phyloP scores from a whole-genome alignment of 805 yeast genomes.

The Wickerhamiella hasegawae region DNA sequence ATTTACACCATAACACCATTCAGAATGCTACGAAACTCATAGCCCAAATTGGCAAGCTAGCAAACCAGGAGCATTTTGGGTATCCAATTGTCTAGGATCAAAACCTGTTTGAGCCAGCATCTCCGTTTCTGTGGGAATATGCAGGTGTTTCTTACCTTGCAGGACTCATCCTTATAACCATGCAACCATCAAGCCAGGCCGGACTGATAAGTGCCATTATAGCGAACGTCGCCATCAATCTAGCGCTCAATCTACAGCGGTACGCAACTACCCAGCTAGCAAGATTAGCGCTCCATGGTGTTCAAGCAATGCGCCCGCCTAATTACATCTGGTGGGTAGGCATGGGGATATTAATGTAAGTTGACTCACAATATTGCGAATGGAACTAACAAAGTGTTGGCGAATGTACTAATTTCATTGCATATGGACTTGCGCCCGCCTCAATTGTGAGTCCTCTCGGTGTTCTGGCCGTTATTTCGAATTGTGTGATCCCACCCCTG shows the following conservation, averaged over 20 bases:
- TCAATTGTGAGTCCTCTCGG: conserved; percentile 34
- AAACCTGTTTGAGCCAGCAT: no score
- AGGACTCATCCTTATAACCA: no score
- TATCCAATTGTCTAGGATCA: no score
- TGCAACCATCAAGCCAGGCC: conserved; percentile 4
- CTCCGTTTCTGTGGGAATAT: no score
- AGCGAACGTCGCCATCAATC: conserved; percentile 25
- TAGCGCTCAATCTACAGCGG: conserved; percentile 27
- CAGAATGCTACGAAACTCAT: no score
- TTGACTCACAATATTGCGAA: neutral
- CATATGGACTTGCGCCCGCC: conserved; percentile 34
- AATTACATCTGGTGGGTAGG: conserved; percentile 28
- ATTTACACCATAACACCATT: no score
- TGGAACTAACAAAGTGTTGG: conserved; percentile 18
- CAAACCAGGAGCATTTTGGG: no score
- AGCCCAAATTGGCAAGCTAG: no score
- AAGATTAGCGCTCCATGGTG: conserved; percentile 11
- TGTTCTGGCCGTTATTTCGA: conserved; percentile 32
- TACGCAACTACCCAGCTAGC: conserved; percentile 24
- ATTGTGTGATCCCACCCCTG: conserved; percentile 33
- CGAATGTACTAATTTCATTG: conserved; percentile 32
- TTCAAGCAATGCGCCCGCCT: conserved; percentile 10
- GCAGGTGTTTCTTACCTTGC: no score
- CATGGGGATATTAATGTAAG: conserved; percentile 24
- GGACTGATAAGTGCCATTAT: conserved; percentile 24